phyloP scores from a whole-genome alignment of 192 early-diverging fungal genomes.

The Mortierella alpina region DNA sequence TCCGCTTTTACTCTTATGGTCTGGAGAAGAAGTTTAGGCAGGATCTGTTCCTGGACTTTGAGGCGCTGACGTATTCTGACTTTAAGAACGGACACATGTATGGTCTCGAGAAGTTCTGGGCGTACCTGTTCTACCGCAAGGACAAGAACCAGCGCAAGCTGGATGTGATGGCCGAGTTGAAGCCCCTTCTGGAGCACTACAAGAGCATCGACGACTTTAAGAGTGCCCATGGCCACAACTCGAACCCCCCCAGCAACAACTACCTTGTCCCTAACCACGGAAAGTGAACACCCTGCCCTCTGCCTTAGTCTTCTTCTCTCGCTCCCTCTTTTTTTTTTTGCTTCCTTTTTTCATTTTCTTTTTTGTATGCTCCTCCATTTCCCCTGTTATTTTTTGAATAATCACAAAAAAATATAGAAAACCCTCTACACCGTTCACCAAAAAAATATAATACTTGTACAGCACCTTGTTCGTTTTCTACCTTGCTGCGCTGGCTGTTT shows the following conservation, averaged over 20 bases:
- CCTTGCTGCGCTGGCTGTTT: no score
- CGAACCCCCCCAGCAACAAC: conserved; percentile 47
- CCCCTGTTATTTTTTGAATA: neutral
- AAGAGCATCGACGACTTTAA: conserved; percentile 57
- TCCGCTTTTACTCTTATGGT: conserved; percentile 97
- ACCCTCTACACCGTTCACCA: no score
- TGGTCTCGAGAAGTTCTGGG: conserved; percentile 98
- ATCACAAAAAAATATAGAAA: neutral
- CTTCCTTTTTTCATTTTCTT: neutral
- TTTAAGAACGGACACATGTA: conserved; percentile 81
- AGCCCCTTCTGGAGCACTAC: conserved; percentile 69
- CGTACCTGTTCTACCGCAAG: conserved; percentile 91
- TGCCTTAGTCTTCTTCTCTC: neutral
- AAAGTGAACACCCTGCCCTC: neutral
- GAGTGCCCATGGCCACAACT: conserved; percentile 47
- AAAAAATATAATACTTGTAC: no score
- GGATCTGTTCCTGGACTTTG: conserved; percentile 91
- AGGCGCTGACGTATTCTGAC: conserved; percentile 83
- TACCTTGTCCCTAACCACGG: conserved; percentile 47
- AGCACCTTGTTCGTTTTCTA: no score
- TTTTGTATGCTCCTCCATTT: neutral
- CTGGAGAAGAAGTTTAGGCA: conserved; percentile 89
- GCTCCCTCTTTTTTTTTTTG: neutral
- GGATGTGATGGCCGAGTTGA: conserved; percentile 66
- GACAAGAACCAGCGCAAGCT: conserved; percentile 77